Conservation (phyloP, 2,329 filamentous ascomycete species). For the Hansfordia pulvinata region DNA sequence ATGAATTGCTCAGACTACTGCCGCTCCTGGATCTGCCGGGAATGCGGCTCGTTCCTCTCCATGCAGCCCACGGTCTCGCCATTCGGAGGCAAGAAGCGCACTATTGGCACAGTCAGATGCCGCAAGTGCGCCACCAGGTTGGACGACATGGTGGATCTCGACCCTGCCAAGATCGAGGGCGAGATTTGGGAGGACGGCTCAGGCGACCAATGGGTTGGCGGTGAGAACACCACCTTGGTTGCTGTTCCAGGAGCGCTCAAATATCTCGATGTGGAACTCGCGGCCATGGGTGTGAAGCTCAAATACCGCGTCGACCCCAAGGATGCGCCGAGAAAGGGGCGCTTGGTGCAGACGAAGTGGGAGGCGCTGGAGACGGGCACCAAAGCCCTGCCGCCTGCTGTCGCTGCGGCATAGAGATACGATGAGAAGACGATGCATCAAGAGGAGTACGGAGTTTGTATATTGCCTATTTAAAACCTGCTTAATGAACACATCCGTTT, state of each 20-base stretch:
- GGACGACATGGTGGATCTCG: slow-evolving; percentile 41
- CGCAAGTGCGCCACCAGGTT: slow-evolving; percentile 58
- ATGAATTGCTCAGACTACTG: slow-evolving; percentile 96
- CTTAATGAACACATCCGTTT: too few relatives aligned
- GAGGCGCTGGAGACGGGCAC: slow-evolving; percentile 15
- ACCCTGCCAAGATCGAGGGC: slow-evolving; percentile 42
- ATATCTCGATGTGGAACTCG: slow-evolving; percentile 88
- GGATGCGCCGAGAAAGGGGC: slow-evolving; percentile 47
- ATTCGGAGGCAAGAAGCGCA: slow-evolving; percentile 49
- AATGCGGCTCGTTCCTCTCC: slow-evolving; percentile 81
- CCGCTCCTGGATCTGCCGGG: slow-evolving; percentile 76
- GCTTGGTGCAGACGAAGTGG: slow-evolving; percentile 24
- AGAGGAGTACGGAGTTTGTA: too few relatives aligned
- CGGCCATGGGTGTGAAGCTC: slow-evolving; percentile 91
- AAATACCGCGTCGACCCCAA: slow-evolving; percentile 60
- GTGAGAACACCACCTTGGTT: slow-evolving; percentile 80
- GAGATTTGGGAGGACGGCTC: slow-evolving; percentile 90
- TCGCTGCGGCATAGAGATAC: slow-evolving; percentile 11
- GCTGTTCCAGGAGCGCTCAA: slow-evolving; percentile 87
- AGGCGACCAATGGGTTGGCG: slow-evolving; percentile 73
- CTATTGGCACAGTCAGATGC: slow-evolving; percentile 61
- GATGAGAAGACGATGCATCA: not conserved
- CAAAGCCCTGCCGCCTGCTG: slow-evolving; percentile 9
- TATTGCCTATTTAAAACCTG: too few relatives aligned
- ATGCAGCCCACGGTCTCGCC: slow-evolving; percentile 66